These are phyloP conservation scores for Phytophthora aleatoria DNA, from an alignment of 352 stramenopile genomes.

Conservation along the genomic window DNA sequence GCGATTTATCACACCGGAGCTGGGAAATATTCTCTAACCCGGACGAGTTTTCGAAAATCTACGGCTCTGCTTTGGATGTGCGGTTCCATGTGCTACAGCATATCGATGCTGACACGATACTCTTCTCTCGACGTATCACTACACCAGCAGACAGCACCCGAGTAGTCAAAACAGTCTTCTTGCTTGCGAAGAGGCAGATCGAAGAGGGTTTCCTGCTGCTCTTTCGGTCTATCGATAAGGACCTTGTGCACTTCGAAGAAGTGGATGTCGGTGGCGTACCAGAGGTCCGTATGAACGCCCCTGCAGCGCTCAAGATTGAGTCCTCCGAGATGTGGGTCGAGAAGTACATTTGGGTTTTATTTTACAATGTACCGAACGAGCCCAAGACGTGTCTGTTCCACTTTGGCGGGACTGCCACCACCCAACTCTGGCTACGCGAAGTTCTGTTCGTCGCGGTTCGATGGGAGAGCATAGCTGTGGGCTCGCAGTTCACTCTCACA, in stretches of 20 bases:
- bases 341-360: constrained; percentile 70
- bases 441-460: constrained; percentile 70
- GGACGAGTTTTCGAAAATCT: constrained; percentile 52
- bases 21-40: constrained; percentile 65
- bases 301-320: constrained; percentile 5
- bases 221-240: constrained; percentile 60
- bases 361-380: constrained; percentile 39
- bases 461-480: constrained; percentile 69
- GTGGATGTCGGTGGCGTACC: constrained; percentile 27
- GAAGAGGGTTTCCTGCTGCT: constrained; percentile 65
- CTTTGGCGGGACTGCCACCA: constrained; percentile 62
- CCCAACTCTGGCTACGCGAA: constrained; percentile 63
- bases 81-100: constrained; percentile 54
- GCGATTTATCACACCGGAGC: constrained; percentile 51
- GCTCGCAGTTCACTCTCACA: constrained; percentile 51
- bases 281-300: constrained; percentile 10
- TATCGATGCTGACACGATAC: constrained; percentile 57
- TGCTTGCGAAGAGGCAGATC: constrained; percentile 62
- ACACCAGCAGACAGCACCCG: constrained; percentile 36
- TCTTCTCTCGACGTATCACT: constrained; percentile 60
- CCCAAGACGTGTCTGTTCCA: constrained; percentile 49
- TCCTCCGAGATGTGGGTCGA: constrained; percentile 56
- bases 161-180: constrained; percentile 61
- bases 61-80: constrained; percentile 46
- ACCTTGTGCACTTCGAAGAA: constrained; percentile 56